Conservation (phyloP, 768 basidiomycete genomes). For the Fomitopsis serialis region DNA sequence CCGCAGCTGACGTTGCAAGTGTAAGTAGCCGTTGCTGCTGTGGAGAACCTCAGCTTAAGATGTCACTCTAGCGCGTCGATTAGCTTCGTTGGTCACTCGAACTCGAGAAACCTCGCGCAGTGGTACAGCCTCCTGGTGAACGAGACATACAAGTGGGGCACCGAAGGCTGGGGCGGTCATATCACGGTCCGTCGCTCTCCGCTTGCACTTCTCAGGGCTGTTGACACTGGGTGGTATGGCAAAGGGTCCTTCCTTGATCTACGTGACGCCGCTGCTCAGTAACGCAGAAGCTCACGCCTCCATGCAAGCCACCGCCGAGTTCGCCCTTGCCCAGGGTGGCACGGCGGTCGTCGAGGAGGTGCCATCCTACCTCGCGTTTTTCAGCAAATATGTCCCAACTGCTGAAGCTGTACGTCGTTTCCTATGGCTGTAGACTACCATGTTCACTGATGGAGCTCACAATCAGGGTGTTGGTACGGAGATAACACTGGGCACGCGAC, state of each 20-base stretch:
- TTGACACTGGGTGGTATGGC: too few relatives aligned
- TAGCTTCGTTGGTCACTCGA: slow-evolving; percentile 14
- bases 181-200: slow-evolving; percentile 25
- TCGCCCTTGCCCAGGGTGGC: slow-evolving; percentile 23
- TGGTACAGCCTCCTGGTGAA: slow-evolving; percentile 27
- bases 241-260: slow-evolving; percentile 22
- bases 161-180: slow-evolving; percentile 34
- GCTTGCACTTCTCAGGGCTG: background rate
- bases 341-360: slow-evolving; percentile 25
- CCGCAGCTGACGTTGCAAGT: slow-evolving; percentile 18
- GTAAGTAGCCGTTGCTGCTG: slow-evolving; percentile 8
- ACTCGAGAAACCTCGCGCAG: slow-evolving; percentile 14
- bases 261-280: slow-evolving; percentile 40
- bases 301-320: slow-evolving; percentile 27
- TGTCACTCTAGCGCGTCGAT: slow-evolving; percentile 20
- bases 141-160: slow-evolving; percentile 25
- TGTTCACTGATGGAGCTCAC: background rate
- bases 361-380: slow-evolving; percentile 28
- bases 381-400: slow-evolving; percentile 24
- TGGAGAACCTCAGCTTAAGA: background rate
- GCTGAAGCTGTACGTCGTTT: slow-evolving; percentile 20
- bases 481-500: slow-evolving; percentile 21
- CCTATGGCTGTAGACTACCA: background rate
- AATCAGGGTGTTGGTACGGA: slow-evolving; percentile 20
- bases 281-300: slow-evolving; percentile 33